These are phyloP conservation scores for Mycena haematopus DNA, from an alignment of 768 basidiomycete genomes.

Conservation along the genomic window DNA sequence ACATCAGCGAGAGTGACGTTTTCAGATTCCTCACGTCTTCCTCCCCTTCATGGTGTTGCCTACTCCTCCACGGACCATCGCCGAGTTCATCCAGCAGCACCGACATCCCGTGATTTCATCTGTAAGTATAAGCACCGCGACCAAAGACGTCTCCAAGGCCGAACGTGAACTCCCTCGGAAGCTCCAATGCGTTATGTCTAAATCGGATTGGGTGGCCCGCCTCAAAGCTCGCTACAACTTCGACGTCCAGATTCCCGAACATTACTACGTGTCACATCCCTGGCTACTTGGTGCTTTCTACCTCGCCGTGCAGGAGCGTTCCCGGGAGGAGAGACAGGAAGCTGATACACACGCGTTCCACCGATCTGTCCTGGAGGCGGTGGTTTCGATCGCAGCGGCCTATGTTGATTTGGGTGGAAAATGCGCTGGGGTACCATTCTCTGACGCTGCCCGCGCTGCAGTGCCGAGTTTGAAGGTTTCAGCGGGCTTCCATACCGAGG, in stretches of 20 bases:
- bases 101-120: background rate
- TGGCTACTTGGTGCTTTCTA: background rate
- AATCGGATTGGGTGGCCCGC: background rate
- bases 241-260: background rate
- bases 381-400: background rate
- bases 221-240: conserved; percentile 9
- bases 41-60: too few relatives aligned
- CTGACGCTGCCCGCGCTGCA: background rate
- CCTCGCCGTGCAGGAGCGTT: background rate
- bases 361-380: background rate
- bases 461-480: background rate
- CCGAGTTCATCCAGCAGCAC: background rate
- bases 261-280: background rate
- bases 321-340: background rate
- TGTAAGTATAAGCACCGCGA: background rate
- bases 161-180: background rate
- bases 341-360: conserved; percentile 8
- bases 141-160: background rate
- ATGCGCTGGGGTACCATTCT: background rate
- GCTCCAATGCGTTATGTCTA: background rate
- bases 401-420: background rate
- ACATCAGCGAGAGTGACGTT: too few relatives aligned
- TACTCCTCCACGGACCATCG: background rate
- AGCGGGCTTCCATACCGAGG: background rate
- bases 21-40: too few relatives aligned